These are phyloP conservation scores for Coemansia sp. DNA, from an alignment of 192 early-diverging fungal species.

Conservation along the genomic window DNA sequence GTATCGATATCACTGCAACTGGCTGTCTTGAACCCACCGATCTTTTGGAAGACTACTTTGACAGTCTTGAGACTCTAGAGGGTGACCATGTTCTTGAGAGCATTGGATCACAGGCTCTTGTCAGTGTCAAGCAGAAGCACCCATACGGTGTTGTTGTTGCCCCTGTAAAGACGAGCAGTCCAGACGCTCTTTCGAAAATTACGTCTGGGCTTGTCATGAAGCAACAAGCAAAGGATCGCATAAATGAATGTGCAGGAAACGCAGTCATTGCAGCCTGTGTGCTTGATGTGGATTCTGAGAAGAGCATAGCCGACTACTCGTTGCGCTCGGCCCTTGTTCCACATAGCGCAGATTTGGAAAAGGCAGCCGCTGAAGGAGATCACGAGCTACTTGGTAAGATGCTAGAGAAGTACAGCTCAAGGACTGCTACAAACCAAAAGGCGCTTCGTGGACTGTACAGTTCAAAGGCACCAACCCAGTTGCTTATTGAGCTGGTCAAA, in stretches of 20 bases:
- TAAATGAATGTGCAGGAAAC: conserved; percentile 53
- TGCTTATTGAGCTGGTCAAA: conserved; percentile 74
- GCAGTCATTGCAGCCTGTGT: conserved; percentile 59
- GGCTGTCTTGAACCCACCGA: conserved; percentile 52
- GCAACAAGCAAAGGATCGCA: conserved; percentile 58
- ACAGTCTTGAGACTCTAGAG: conserved; percentile 38
- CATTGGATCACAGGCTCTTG: conserved; percentile 51
- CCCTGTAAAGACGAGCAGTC: conserved; percentile 16
- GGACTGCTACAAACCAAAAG: conserved; percentile 22
- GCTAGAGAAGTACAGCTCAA: conserved; percentile 1
- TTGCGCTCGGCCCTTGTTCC: conserved; percentile 48
- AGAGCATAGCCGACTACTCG: conserved; percentile 66
- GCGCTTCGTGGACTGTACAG: conserved; percentile 35
- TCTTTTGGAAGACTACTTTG: conserved; percentile 59
- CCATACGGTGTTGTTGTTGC: conserved; percentile 61
- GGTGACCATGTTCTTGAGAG: conserved; percentile 52
- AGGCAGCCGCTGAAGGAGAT: conserved; percentile 12
- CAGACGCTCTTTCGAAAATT: conserved; percentile 15
- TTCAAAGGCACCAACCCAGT: conserved; percentile 44
- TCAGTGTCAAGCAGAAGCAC: conserved; percentile 53
- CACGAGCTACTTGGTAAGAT: conserved; percentile 9
- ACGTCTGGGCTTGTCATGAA: conserved; percentile 61
- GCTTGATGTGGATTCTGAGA: conserved; percentile 70
- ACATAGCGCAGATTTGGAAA: conserved; percentile 23
- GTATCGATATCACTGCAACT: conserved; percentile 36